These are phyloP conservation scores for Agrocybe chaxingu DNA, from an alignment of 768 basidiomycete species.

Conservation along the genomic window DNA sequence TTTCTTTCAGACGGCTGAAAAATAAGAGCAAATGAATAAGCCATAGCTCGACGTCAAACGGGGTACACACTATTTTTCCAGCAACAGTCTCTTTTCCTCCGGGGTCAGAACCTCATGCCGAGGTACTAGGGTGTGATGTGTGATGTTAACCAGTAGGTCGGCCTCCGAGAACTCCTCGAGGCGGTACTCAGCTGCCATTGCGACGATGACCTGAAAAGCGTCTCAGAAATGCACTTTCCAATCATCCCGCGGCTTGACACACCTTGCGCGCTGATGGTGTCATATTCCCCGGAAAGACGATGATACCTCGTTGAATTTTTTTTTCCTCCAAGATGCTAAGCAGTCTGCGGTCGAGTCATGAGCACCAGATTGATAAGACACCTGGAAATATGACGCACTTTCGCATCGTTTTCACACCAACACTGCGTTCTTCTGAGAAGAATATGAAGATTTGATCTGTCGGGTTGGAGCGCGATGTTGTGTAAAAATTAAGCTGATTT, in stretches of 20 bases:
- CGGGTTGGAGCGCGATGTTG: slow-evolving; percentile 63
- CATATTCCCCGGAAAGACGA: slow-evolving; percentile 95
- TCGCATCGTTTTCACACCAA: slow-evolving; percentile 97
- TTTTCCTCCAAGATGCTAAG: slow-evolving; percentile 90
- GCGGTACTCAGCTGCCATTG: slow-evolving; percentile 81
- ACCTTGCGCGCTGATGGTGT: slow-evolving; percentile 96
- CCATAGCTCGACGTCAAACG: slow-evolving; percentile 3
- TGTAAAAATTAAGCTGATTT: slow-evolving; percentile 86
- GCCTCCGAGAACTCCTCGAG: slow-evolving; percentile 97
- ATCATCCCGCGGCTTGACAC: slow-evolving; percentile 13
- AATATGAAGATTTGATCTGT: slow-evolving; percentile 87
- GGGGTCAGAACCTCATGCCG: slow-evolving; percentile 82
- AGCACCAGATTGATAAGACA: slow-evolving; percentile 7
- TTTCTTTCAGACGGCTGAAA: slow-evolving; percentile 90
- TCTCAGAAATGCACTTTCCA: slow-evolving; percentile 5
- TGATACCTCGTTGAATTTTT: slow-evolving; percentile 84
- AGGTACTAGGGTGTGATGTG: slow-evolving; percentile 92
- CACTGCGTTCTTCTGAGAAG: slow-evolving; percentile 94
- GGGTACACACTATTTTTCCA: slow-evolving; percentile 88
- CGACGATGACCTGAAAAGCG: slow-evolving; percentile 75
- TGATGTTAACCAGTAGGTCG: slow-evolving; percentile 96
- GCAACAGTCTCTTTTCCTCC: slow-evolving; percentile 82
- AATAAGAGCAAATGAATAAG: slow-evolving; percentile 11
- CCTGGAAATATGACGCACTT: slow-evolving; percentile 56
- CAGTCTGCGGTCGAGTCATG: slow-evolving; percentile 48